Conservation (phyloP, 768 basidiomycete genomes). For the Boletus pseudo-olivaceus region DNA sequence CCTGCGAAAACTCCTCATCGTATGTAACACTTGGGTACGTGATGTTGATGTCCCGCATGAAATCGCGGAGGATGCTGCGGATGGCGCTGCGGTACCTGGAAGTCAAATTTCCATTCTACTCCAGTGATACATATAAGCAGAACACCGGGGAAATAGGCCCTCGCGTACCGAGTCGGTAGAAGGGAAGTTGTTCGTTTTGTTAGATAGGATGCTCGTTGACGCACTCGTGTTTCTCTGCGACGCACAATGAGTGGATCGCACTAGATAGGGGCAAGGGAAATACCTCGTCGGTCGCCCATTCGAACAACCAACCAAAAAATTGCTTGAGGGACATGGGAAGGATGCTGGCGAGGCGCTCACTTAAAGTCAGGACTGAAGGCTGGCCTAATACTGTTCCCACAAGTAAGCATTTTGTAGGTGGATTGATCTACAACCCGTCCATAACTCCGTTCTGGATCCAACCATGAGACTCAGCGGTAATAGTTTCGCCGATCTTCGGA, state of each 20-base stretch:
- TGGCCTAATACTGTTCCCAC: background rate
- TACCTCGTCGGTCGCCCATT: background rate
- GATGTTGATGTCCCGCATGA: background rate
- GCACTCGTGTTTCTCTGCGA: background rate
- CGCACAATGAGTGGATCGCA: background rate
- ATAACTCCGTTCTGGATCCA: no score
- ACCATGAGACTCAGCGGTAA: no score
- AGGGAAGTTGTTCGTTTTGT: background rate
- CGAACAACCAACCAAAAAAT: background rate
- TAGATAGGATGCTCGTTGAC: no score
- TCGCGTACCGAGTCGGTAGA: background rate
- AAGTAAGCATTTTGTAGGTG: background rate
- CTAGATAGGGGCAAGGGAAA: background rate
- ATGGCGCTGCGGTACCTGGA: background rate
- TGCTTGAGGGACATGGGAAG: background rate
- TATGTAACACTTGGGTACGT: slow-evolving; percentile 1
- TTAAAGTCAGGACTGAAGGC: no score
- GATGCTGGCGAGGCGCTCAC: no score
- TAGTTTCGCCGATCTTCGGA: no score
- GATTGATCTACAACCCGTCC: background rate
- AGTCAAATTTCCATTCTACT: background rate
- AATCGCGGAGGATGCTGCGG: background rate
- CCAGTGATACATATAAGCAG: background rate
- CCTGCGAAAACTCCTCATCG: slow-evolving; percentile 1
- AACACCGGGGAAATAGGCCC: background rate